A percentile compares a stretch with the other conserved stretches of the same genome.
phyloP scores from a whole-genome alignment of 148 eudicot genomes.

The Gaultheria prostrata region DNA sequence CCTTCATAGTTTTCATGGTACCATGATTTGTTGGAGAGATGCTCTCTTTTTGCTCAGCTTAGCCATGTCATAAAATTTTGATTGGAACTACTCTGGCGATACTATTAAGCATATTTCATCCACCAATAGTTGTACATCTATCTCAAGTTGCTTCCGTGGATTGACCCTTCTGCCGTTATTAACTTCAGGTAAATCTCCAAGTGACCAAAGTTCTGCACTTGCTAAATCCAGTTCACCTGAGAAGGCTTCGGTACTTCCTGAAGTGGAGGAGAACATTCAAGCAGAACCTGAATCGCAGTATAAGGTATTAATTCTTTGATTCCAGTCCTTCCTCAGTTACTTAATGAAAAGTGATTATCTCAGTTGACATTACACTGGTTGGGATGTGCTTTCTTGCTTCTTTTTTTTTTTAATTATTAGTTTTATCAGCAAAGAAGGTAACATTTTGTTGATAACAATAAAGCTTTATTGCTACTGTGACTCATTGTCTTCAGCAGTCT shows the following conservation, averaged over 20 bases:
- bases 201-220: constrained; percentile 4
- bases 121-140: not conserved
- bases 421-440: too few relatives aligned
- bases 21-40: constrained; percentile 3
- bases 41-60: constrained; percentile 9
- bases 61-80: not conserved
- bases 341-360: too few relatives aligned
- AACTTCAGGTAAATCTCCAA: constrained; percentile 22
- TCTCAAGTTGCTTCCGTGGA: constrained; percentile 1
- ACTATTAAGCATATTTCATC: not conserved
- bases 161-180: not conserved
- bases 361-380: too few relatives aligned
- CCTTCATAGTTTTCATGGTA: not conserved
- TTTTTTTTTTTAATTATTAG: too few relatives aligned
- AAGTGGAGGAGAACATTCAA: constrained; percentile 32
- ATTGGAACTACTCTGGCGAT: not conserved
- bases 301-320: constrained; percentile 37
- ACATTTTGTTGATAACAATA: too few relatives aligned
- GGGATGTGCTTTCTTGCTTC: not conserved
- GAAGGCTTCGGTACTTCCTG: constrained; percentile 25
- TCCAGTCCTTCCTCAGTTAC: not conserved
- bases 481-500: not conserved
- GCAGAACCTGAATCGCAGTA: constrained; percentile 26
- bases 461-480: not conserved
- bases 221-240: constrained; percentile 18